Base-by-base conservation (phyloP, 164 flowering plant genomes). In the Santalum album region DNA sequence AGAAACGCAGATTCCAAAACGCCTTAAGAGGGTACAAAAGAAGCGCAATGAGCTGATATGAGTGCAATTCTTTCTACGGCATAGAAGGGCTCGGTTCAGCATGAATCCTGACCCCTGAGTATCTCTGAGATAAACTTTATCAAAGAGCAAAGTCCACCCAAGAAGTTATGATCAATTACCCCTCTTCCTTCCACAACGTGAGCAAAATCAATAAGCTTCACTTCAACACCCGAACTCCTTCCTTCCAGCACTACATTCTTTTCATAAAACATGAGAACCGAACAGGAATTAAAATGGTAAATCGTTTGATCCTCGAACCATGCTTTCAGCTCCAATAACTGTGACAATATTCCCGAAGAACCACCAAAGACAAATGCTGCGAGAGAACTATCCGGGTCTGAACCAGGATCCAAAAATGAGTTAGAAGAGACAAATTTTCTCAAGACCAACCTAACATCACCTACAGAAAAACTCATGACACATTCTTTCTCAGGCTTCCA, bases 291-390 rank as follows among this genome's bases (percentile, higher is more conserved):
- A 61, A 91, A 84, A 52, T 83, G 92, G 61, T 55, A 84, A 21
- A 68, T 55, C 1, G 88, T 86, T 62, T 88, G 96, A 58, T 75
- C 84, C 76, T 91, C 95, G 57, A 91, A 88, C 98, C 98, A 92
- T 14, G 74, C 69, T 65, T 88, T 92, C 52, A 92, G 77, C 65
- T 82, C 86, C 69, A 78, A 49, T 53, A 87, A 46, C 43, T 91
- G 96, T 3, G 83, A 75, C 75, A 87, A 64, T 57, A 90, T 79
- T 44, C 96, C 94, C 25, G 54, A 43, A 1, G 87, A 71, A 36
- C 90, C 87, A 53, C 90, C 92, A 63, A 76, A 90, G 17, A 86
- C 77, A 23, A 48, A 10, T 7, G 82, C 61, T 51, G 86, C 90
- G 59, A 77, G 69, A 38, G 55, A 55, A 69, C 84, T 79, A 63